Percentiles rank a stretch among this genome's conserved stretches.
These are phyloP conservation scores for Monosporascus sp. DNA, from an alignment of 2,329 filamentous ascomycete genomes.

Conservation along the genomic window DNA sequence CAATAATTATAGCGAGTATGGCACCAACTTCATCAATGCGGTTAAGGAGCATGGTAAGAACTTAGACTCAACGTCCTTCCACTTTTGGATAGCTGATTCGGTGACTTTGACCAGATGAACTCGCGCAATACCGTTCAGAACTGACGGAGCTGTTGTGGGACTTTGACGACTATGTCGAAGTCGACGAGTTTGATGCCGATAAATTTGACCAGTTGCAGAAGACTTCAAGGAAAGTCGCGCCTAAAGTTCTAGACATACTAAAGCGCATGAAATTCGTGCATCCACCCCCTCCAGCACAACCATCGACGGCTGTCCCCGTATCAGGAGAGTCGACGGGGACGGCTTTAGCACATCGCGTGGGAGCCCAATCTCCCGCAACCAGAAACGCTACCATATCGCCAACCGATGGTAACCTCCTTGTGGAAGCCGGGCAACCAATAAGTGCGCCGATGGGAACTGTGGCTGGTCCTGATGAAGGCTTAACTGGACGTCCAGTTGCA, in stretches of 20 bases:
- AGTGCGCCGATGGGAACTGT: conserved; percentile 18
- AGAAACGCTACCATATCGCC: neutral
- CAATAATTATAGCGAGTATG: conserved; percentile 44
- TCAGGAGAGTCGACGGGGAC: conserved; percentile 4
- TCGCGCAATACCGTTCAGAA: conserved; percentile 41
- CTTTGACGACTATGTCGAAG: conserved; percentile 50
- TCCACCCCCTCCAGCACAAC: conserved; percentile 15
- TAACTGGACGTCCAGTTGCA: conserved; percentile 10
- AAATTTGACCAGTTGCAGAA: conserved; percentile 45
- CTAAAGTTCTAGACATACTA: conserved; percentile 44
- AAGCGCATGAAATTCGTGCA: conserved; percentile 48
- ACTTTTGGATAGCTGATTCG: neutral
- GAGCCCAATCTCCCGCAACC: neutral
- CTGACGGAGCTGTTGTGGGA: conserved; percentile 49
- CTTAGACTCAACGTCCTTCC: neutral
- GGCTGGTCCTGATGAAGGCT: conserved; percentile 18
- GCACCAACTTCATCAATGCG: conserved; percentile 42
- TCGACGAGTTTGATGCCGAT: conserved; percentile 44
- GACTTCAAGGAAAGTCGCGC: conserved; percentile 42
- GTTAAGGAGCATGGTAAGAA: conserved; percentile 49
- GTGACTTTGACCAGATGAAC: conserved; percentile 36
- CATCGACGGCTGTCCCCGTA: conserved; percentile 9
- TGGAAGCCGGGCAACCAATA: conserved; percentile 19
- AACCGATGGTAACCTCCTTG: conserved; percentile 17
- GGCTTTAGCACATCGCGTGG: neutral